Percentiles rank a stretch among this genome's conserved stretches.
phyloP scores from a whole-genome alignment of 2,329 filamentous ascomycete genomes.

The Fusarium sp. region DNA sequence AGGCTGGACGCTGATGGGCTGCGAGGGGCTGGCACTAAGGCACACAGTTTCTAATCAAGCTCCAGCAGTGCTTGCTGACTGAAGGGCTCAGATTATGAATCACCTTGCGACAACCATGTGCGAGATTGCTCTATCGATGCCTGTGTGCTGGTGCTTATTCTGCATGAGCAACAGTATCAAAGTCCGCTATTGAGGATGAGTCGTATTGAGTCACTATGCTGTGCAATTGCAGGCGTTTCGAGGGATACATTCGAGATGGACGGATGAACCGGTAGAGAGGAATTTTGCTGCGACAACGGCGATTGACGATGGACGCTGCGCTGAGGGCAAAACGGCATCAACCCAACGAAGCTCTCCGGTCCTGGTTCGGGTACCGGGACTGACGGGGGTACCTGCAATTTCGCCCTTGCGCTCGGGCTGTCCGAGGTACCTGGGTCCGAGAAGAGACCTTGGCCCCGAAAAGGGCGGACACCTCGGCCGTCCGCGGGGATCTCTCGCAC shows the following conservation, averaged over 20 bases:
- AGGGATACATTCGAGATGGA: background rate
- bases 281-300: constrained; percentile 4
- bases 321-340: background rate
- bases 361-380: constrained; percentile 28
- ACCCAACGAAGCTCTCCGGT: constrained; percentile 16
- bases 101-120: constrained; percentile 36
- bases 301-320: background rate
- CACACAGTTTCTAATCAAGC: constrained; percentile 38
- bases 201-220: constrained; percentile 7
- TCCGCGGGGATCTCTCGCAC: constrained; percentile 20
- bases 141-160: constrained; percentile 26
- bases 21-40: constrained; percentile 19
- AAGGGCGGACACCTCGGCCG: constrained; percentile 17
- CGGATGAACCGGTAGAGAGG: background rate
- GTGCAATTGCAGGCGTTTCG: background rate
- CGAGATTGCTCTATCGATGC: constrained; percentile 23
- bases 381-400: constrained; percentile 22
- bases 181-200: background rate
- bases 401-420: constrained; percentile 3
- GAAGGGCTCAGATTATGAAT: constrained; percentile 40
- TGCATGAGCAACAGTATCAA: background rate
- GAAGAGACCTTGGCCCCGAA: constrained; percentile 30
- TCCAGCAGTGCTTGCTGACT: constrained; percentile 17
- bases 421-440: constrained; percentile 34
- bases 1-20: constrained; percentile 22